Evolutionary conservation across 768 basidiomycete species (phyloP).

Genomic region (Leccinum subtestaceum): DNA sequence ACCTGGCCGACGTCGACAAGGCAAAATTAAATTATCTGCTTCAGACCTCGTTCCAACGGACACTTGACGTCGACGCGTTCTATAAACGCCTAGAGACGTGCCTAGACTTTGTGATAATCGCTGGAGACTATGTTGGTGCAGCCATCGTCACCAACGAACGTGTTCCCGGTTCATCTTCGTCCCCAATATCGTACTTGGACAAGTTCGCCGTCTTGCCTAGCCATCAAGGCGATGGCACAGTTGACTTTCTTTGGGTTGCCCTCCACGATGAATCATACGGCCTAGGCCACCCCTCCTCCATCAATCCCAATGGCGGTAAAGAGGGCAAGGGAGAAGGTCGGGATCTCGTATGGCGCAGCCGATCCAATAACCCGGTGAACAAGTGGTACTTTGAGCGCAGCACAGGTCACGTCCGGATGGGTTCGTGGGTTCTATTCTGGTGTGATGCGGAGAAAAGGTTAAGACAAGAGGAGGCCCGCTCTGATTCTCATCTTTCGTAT

Average conservation of each 20-base stretch:
- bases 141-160: conserved; percentile 83
- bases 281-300: conserved; percentile 87
- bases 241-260: conserved; percentile 99
- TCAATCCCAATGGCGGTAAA: conserved; percentile 93
- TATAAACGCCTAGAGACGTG: conserved; percentile 71
- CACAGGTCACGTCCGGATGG: conserved; percentile 83
- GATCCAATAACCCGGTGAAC: conserved; percentile 93
- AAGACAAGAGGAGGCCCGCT: conserved; percentile 63
- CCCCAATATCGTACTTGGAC: conserved; percentile 87
- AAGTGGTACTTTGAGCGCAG: conserved; percentile 99
- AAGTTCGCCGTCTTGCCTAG: conserved; percentile 96
- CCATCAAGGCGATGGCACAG: conserved; percentile 97
- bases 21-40: conserved; percentile 75
- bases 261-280: conserved; percentile 98
- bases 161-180: conserved; percentile 29
- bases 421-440: conserved; percentile 95
- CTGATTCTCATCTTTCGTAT: conserved; percentile 64
- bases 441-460: conserved; percentile 92
- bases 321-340: conserved; percentile 86
- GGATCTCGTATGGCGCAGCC: conserved; percentile 94
- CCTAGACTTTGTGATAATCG: conserved; percentile 90
- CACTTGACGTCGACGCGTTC: conserved; percentile 69
- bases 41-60: conserved; percentile 81
- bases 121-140: conserved; percentile 93
- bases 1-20: conserved; percentile 66